phyloP scores from a whole-genome alignment of 805 yeast species.

The Saccharomycopsis amapae region DNA sequence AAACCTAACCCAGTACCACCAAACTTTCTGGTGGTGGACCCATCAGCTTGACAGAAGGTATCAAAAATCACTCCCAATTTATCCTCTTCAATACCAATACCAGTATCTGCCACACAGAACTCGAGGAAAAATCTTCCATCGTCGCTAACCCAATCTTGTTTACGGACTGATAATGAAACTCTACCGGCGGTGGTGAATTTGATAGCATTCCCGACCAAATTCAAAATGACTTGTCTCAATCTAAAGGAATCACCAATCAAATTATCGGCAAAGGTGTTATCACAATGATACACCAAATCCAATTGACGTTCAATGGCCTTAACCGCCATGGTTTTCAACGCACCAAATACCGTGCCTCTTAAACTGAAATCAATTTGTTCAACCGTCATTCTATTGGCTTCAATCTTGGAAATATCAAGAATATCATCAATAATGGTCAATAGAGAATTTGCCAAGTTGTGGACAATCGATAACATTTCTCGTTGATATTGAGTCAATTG shows the following conservation, averaged over 20 bases:
- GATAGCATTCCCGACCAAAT: constrained; percentile 84
- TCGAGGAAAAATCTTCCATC: constrained; percentile 36
- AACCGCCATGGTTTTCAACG: constrained; percentile 80
- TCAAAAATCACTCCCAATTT: constrained; percentile 81
- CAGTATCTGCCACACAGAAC: constrained; percentile 84
- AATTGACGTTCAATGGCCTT: constrained; percentile 83
- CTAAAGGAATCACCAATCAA: constrained; percentile 86
- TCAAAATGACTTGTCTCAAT: constrained; percentile 77
- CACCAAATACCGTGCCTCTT: constrained; percentile 85
- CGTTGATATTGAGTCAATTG: constrained; percentile 87
- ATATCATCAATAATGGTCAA: constrained; percentile 86
- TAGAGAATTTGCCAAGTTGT: constrained; percentile 77
- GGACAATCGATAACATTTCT: constrained; percentile 86
- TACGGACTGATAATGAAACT: constrained; percentile 61
- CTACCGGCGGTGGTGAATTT: constrained; percentile 80
- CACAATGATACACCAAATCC: constrained; percentile 74
- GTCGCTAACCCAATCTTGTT: constrained; percentile 36
- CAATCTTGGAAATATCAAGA: constrained; percentile 86
- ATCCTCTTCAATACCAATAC: constrained; percentile 83
- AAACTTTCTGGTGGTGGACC: constrained; percentile 85
- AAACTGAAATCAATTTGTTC: constrained; percentile 83
- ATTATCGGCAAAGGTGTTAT: constrained; percentile 80
- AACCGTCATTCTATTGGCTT: constrained; percentile 88
- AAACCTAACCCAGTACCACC: constrained; percentile 92
- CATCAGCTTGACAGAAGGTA: constrained; percentile 90